phyloP scores from a whole-genome alignment of 495 filamentous ascomycete species.

The Neurospora sublineolata region DNA sequence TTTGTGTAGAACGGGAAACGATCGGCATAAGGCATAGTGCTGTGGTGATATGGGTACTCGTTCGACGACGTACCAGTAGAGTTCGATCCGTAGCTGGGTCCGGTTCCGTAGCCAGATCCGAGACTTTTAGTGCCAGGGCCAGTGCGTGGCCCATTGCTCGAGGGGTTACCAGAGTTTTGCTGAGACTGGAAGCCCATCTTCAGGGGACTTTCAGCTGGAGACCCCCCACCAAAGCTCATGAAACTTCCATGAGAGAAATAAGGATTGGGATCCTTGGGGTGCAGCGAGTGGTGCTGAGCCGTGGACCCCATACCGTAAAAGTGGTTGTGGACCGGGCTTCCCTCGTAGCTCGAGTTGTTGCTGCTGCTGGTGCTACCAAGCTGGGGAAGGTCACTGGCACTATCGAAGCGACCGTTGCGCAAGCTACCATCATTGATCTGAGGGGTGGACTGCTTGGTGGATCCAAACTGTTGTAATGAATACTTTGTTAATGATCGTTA shows the following conservation, averaged over 20 bases:
- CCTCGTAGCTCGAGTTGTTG: conserved; percentile 25
- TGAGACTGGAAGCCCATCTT: conserved; percentile 7
- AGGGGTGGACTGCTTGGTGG: conserved; percentile 33
- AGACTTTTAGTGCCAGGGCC: not conserved
- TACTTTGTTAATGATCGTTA: conserved; percentile 10
- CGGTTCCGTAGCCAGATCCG: not conserved
- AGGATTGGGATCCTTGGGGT: conserved; percentile 21
- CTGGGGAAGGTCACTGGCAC: conserved; percentile 18
- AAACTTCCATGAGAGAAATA: conserved; percentile 18
- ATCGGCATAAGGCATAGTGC: conserved; percentile 11
- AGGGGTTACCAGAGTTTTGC: conserved; percentile 4
- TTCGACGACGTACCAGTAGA: conserved; percentile 31
- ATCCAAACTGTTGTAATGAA: conserved; percentile 26
- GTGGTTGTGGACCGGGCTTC: conserved; percentile 24
- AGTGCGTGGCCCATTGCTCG: not conserved
- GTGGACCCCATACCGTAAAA: conserved; percentile 20
- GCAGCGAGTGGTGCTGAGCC: conserved; percentile 30
- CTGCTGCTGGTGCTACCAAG: conserved; percentile 15
- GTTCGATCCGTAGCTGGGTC: not conserved
- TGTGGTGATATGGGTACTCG: conserved; percentile 25
- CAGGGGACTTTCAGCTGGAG: conserved; percentile 23
- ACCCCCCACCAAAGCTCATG: conserved; percentile 8
- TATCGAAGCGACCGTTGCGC: conserved; percentile 21
- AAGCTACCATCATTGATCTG: conserved; percentile 24
- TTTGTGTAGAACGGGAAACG: conserved; percentile 26